Conservation (phyloP, 805 yeast species). For the Zygosaccharomyces bailii region DNA sequence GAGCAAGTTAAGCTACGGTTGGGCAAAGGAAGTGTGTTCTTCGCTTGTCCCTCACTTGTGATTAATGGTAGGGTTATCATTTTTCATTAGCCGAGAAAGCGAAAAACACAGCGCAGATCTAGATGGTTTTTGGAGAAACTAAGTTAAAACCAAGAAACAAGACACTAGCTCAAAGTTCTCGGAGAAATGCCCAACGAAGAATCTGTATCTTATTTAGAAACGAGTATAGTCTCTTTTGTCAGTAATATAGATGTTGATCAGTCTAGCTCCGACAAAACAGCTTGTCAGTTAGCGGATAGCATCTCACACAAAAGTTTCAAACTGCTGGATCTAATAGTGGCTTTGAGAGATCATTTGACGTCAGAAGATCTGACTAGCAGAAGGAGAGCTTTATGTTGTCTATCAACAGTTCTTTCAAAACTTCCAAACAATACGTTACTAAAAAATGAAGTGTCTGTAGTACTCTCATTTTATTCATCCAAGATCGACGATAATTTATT, state of each 20-base stretch:
- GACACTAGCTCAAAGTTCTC: slow-evolving; percentile 21
- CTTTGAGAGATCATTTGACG: slow-evolving; percentile 60
- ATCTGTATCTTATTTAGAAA: neutral
- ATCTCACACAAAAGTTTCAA: slow-evolving; percentile 29
- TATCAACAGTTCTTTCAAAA: slow-evolving; percentile 38
- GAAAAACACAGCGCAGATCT: neutral
- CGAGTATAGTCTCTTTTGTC: slow-evolving; percentile 33
- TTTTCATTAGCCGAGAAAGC: neutral
- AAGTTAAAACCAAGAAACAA: neutral
- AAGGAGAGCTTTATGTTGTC: slow-evolving; percentile 45
- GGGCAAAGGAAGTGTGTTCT: too few relatives aligned
- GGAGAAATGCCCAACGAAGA: slow-evolving; percentile 10
- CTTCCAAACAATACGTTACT: slow-evolving; percentile 34
- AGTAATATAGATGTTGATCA: slow-evolving; percentile 41
- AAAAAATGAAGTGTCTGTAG: slow-evolving; percentile 40
- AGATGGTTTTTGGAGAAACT: neutral
- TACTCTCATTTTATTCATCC: slow-evolving; percentile 52
- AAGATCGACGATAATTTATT: slow-evolving; percentile 65
- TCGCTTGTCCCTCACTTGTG: neutral
- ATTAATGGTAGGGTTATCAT: too few relatives aligned
- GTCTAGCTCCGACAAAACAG: slow-evolving; percentile 29
- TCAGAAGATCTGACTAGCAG: slow-evolving; percentile 55
- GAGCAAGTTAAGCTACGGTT: too few relatives aligned
- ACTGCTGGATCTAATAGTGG: slow-evolving; percentile 52
- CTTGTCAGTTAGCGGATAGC: slow-evolving; percentile 31